These are phyloP conservation scores for Cystobasidium onofrii DNA, from an alignment of 768 basidiomycete species.

Conservation along the genomic window DNA sequence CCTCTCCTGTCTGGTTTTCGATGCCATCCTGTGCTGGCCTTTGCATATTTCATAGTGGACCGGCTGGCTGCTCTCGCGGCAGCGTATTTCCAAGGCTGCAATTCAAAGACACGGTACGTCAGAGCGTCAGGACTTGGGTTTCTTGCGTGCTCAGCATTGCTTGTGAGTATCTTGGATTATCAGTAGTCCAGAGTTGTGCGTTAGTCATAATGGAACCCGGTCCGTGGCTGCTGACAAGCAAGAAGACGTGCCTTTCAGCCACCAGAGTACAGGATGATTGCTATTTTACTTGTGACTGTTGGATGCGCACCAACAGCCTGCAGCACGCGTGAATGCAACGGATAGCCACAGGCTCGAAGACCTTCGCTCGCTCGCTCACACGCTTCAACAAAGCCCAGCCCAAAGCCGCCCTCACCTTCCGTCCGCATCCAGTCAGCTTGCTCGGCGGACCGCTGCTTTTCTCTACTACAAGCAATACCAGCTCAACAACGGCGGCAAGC, in stretches of 20 bases:
- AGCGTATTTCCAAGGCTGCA: neutral
- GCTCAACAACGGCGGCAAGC: neutral
- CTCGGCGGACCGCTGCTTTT: neutral
- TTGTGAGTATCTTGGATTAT: neutral
- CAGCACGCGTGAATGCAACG: neutral
- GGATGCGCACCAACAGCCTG: neutral
- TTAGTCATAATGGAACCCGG: neutral
- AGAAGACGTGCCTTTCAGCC: neutral
- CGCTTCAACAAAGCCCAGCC: neutral
- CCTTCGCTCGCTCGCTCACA: neutral
- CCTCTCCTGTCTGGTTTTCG: neutral
- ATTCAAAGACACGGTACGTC: neutral
- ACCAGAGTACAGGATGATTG: no score
- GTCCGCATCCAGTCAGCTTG: slow-evolving; percentile 11
- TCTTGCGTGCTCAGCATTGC: neutral
- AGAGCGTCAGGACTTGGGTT: neutral
- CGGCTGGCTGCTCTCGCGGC: neutral
- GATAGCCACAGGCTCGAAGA: neutral
- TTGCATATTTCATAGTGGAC: neutral
- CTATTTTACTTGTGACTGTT: no score
- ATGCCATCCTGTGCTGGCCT: neutral
- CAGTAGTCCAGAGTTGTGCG: neutral
- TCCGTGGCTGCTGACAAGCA: neutral
- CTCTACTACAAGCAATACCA: neutral
- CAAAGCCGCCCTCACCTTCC: neutral